Percentiles rank a stretch among this genome's conserved stretches.
These are phyloP conservation scores for Schwanniomyces etchellsii DNA, from an alignment of 1,139 yeast genomes.

Conservation along the genomic window DNA sequence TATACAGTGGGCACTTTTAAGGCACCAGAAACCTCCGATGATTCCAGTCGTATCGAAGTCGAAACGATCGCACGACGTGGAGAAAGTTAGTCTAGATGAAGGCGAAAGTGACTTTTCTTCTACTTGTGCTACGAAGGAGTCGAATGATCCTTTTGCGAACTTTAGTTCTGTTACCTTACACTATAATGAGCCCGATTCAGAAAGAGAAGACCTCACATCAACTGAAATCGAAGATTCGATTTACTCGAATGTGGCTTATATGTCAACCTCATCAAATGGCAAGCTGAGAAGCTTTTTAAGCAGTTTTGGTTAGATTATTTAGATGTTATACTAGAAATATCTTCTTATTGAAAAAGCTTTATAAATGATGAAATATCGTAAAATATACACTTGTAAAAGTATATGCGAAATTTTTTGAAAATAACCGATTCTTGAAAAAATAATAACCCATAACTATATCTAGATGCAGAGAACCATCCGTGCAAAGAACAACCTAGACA, in stretches of 20 bases:
- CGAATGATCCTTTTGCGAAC: conserved; percentile 71
- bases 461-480: too few species aligned
- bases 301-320: conserved; percentile 10
- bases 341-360: too few species aligned
- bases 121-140: conserved; percentile 1
- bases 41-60: conserved; percentile 75
- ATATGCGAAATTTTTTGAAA: too few species aligned
- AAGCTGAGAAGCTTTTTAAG: conserved; percentile 29
- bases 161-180: conserved; percentile 88
- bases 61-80: conserved; percentile 19
- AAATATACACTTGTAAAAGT: too few species aligned
- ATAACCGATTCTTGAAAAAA: too few species aligned
- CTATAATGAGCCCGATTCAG: conserved; percentile 48
- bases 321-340: too few species aligned
- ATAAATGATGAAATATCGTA: too few species aligned
- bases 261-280: conserved; percentile 31
- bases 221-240: conserved; percentile 47
- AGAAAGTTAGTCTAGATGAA: conserved; percentile 12
- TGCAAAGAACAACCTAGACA: too few species aligned
- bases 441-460: too few species aligned
- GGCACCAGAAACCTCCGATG: conserved; percentile 93
- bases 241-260: conserved; percentile 60
- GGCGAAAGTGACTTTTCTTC: conserved; percentile 4
- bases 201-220: conserved; percentile 36
- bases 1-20: conserved; percentile 89